A percentile compares a stretch with the other conserved stretches of the same genome.
Evolutionary conservation across 495 filamentous ascomycete genomes (phyloP).

Genomic region (Aspergillus haitiensis): DNA sequence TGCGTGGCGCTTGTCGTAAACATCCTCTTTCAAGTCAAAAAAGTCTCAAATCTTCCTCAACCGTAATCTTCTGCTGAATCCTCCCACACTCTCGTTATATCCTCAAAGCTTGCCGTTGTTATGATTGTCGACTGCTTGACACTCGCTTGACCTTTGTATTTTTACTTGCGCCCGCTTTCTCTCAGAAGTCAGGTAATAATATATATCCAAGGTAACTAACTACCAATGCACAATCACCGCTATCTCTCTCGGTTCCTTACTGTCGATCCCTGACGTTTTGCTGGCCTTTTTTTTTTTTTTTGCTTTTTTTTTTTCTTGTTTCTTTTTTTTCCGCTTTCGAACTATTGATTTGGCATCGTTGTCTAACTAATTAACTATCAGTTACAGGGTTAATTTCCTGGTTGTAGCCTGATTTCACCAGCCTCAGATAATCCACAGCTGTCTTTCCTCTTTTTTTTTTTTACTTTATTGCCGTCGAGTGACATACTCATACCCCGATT

Average conservation of each 20-base stretch:
- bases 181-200: conserved; percentile 1
- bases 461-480: background rate
- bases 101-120: background rate
- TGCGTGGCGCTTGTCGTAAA: conserved; percentile 40
- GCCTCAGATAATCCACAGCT: conserved; percentile 13
- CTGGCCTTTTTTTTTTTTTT: background rate
- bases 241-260: conserved; percentile 13
- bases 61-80: conserved; percentile 3
- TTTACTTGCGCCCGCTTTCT: too few species aligned
- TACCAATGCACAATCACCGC: background rate
- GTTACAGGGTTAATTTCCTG: conserved; percentile 11
- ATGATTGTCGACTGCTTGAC: background rate
- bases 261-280: conserved; percentile 20
- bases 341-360: conserved; percentile 4
- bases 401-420: conserved; percentile 13
- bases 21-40: conserved; percentile 24
- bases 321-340: conserved; percentile 7
- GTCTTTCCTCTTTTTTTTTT: background rate
- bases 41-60: conserved; percentile 18
- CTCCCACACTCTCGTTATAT: conserved; percentile 12
- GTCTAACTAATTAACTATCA: conserved; percentile 2
- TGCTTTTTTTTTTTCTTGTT: conserved; percentile 11
- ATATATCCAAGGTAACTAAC: too few species aligned
- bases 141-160: background rate
- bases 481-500: background rate